Base-by-base conservation (phyloP, 2,329 filamentous ascomycete species). In the Graphiopsis chlorocephala region DNA sequence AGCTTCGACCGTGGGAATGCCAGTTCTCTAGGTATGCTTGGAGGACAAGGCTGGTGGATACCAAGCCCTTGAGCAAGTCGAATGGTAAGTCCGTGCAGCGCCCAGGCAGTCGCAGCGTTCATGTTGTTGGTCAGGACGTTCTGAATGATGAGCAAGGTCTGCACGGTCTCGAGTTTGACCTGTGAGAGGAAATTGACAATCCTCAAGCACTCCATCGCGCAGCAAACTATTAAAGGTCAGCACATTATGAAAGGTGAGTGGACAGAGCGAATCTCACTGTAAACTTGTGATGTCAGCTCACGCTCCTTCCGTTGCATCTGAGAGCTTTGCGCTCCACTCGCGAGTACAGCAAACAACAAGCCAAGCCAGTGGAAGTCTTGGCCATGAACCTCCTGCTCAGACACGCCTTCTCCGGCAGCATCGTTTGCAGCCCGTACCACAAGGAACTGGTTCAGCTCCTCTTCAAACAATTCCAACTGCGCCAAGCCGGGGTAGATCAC, bases 171-270 rank as follows among this genome's bases (percentile, higher is more conserved):
- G 38, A 88, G 76, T 4, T 83, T 85, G 29, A 86, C 84, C 65
- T 86, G 84, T 0, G 86, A 88, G 8, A 88, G 72, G 72, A 88
- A 88, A 68, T 88, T 88, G 26, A 84, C 86, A 75, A 87, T 85
- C 20, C 86, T 83, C 28, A 88, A 78, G 70, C 86, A 88, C 72
- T 88, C 86, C 67, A 88, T 88, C 57, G 85, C 86, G 74, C 86
- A 88, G 75, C 86, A 88, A 4, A 88, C 83, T 84, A 63, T 10
- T 52, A 23, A 38, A 31, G 42, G 66, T 80, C 61, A 80, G 77
- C 56, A 45, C 10, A 20, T 7, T 45, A 4, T 45, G 3, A 10
- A 6, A 20, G 38, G 8, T 23, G n/a, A 11, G 8, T 20, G n/a
- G 38, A 20, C 7, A 3, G 4, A 45, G 23, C 12, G 8, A 4